These are phyloP conservation scores for Bertia moriformis DNA, from an alignment of 2,329 filamentous ascomycete genomes.

Conservation along the genomic window DNA sequence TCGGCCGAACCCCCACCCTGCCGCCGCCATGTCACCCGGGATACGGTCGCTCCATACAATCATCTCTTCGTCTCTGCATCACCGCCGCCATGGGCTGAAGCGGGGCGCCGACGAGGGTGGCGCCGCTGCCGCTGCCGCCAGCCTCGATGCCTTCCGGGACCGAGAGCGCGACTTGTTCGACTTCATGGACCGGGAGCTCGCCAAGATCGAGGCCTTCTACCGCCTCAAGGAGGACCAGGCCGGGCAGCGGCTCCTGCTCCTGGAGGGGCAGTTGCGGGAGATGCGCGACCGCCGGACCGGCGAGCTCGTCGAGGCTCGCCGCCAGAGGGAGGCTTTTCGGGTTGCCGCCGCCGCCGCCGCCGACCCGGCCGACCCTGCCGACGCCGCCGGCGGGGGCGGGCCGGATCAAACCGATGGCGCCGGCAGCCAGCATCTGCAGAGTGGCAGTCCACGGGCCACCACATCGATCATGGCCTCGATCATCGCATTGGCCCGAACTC, in stretches of 20 bases:
- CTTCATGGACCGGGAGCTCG: slow-evolving; percentile 70
- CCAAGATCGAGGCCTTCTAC: slow-evolving; percentile 90
- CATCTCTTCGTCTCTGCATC: slow-evolving; percentile 1
- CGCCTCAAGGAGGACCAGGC: slow-evolving; percentile 76
- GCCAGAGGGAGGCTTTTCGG: slow-evolving; percentile 13
- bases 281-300: slow-evolving; percentile 75
- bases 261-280: slow-evolving; percentile 77
- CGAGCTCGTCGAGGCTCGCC: slow-evolving; percentile 40
- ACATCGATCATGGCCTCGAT: slow-evolving; percentile 5
- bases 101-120: slow-evolving; percentile 10
- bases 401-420: too few species aligned
- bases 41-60: neutral
- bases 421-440: too few species aligned
- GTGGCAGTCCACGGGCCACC: slow-evolving; percentile 1
- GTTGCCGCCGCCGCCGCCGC: neutral
- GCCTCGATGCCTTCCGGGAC: slow-evolving; percentile 50
- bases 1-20: neutral
- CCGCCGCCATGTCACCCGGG: neutral
- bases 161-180: slow-evolving; percentile 76
- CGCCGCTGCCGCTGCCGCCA: slow-evolving; percentile 33
- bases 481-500: slow-evolving; percentile 8
- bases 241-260: slow-evolving; percentile 49
- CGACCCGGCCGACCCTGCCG: slow-evolving; percentile 4
- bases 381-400: too few species aligned
- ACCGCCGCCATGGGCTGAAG: neutral